phyloP scores from a whole-genome alignment of 2,329 filamentous ascomycete genomes.

The Aspergillus brunneoviolaceus region DNA sequence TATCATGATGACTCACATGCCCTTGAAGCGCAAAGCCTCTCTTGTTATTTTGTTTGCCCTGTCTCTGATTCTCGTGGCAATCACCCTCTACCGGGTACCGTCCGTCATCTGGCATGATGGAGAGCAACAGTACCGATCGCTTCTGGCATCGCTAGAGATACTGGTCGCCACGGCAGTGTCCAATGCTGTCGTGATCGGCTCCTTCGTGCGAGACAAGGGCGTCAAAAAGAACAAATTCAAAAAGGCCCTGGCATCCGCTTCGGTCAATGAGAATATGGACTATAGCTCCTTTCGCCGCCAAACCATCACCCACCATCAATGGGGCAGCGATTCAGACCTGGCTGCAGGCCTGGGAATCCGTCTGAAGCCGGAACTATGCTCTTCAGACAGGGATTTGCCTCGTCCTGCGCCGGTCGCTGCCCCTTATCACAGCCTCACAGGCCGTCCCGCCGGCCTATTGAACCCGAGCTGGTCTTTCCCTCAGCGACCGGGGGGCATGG shows the following conservation, averaged over 20 bases:
- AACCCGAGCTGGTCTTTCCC: constrained; percentile 37
- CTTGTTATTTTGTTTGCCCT: constrained; percentile 80
- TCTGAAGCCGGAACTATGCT: constrained; percentile 53
- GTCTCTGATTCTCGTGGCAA: constrained; percentile 74
- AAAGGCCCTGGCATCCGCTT: constrained; percentile 40
- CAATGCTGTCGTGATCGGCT: constrained; percentile 86
- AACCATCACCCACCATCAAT: constrained; percentile 68
- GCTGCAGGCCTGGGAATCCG: constrained; percentile 76
- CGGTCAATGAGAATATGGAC: constrained; percentile 50
- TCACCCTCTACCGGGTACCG: constrained; percentile 79
- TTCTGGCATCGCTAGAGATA: constrained; percentile 86
- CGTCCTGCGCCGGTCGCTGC: constrained; percentile 42
- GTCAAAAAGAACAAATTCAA: constrained; percentile 86
- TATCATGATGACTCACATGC: constrained; percentile 76
- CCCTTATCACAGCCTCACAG: constrained; percentile 26
- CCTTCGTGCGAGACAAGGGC: constrained; percentile 86
- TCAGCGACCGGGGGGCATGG: constrained; percentile 20
- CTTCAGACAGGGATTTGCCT: constrained; percentile 31
- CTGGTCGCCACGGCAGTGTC: constrained; percentile 83
- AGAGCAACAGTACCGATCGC: constrained; percentile 80
- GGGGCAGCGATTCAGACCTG: constrained; percentile 90
- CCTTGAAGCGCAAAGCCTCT: constrained; percentile 72
- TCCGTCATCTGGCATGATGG: constrained; percentile 70
- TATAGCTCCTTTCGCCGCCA: constrained; percentile 38
- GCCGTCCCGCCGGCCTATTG: constrained; percentile 30